phyloP scores from a whole-genome alignment of 768 basidiomycete genomes.

The Tulasnella sp. region DNA sequence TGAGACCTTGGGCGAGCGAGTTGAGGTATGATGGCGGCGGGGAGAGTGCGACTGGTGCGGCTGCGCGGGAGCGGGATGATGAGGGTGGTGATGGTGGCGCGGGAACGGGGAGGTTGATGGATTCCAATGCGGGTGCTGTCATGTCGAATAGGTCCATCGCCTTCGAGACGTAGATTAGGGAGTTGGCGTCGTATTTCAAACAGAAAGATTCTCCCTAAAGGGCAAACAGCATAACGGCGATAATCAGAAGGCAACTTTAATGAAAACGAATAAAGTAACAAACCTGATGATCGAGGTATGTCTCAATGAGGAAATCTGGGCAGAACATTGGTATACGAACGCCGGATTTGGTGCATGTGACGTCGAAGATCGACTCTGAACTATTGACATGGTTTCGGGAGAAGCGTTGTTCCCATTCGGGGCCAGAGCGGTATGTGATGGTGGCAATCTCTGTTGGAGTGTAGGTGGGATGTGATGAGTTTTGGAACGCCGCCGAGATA shows the following conservation, averaged over 20 bases:
- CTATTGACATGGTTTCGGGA: slow-evolving; percentile 56
- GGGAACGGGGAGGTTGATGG: slow-evolving; percentile 44
- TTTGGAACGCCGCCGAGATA: no score
- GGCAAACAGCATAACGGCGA: no score
- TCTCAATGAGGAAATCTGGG: slow-evolving; percentile 97
- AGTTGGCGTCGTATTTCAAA: slow-evolving; percentile 97
- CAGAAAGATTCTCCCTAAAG: slow-evolving; percentile 89
- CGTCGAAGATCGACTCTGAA: slow-evolving; percentile 26
- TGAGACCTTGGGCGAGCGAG: slow-evolving; percentile 67
- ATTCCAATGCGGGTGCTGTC: slow-evolving; percentile 62
- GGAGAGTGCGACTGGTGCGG: slow-evolving; percentile 22
- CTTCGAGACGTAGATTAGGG: slow-evolving; percentile 95
- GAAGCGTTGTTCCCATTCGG: slow-evolving; percentile 99
- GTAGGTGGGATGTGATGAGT: no score
- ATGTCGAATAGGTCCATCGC: slow-evolving; percentile 99
- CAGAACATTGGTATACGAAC: slow-evolving; percentile 44
- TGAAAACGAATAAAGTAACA: no score
- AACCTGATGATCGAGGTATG: slow-evolving; percentile 89
- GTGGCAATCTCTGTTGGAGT: slow-evolving; percentile 79
- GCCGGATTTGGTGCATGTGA: slow-evolving; percentile 13
- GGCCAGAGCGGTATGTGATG: slow-evolving; percentile 96
- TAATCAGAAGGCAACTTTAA: background rate
- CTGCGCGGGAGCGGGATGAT: slow-evolving; percentile 19
- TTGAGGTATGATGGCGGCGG: slow-evolving; percentile 59
- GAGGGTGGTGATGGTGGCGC: slow-evolving; percentile 20